A percentile compares a stretch with the other conserved stretches of the same genome.
These are phyloP conservation scores for Protomyces inundatus DNA, from an alignment of 1,139 yeast genomes.

Conservation along the genomic window DNA sequence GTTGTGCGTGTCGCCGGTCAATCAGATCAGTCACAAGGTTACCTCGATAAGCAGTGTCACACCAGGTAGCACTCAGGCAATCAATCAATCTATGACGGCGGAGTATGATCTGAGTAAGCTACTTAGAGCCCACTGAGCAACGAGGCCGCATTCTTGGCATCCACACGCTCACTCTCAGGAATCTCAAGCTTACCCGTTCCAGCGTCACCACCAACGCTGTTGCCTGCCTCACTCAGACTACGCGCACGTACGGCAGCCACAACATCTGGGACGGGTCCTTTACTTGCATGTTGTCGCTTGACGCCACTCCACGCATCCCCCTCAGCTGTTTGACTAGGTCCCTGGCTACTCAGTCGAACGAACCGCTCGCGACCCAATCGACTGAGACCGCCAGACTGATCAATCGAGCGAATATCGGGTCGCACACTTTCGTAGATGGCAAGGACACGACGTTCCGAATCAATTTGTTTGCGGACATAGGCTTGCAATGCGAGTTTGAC, in stretches of 20 bases:
- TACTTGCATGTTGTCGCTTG: background rate
- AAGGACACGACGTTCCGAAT: slow-evolving; percentile 76
- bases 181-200: background rate
- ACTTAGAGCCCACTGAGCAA: background rate
- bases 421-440: slow-evolving; percentile 70
- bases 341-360: slow-evolving; percentile 33
- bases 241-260: background rate
- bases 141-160: slow-evolving; percentile 21
- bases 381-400: slow-evolving; percentile 74
- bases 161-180: slow-evolving; percentile 1
- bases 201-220: background rate
- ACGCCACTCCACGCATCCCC: slow-evolving; percentile 30
- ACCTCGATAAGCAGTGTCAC: too few species aligned
- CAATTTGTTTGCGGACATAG: slow-evolving; percentile 67
- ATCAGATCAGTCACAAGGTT: too few species aligned
- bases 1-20: too few species aligned
- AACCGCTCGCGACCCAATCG: slow-evolving; percentile 68
- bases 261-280: background rate
- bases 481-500: slow-evolving; percentile 53
- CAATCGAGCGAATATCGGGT: slow-evolving; percentile 68
- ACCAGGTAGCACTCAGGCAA: too few species aligned
- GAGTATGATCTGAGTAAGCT: too few species aligned
- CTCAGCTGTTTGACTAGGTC: slow-evolving; percentile 27
- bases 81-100: too few species aligned
- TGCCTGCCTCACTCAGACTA: background rate